Evolutionary conservation across 2,329 filamentous ascomycete genomes (phyloP), one percentile per base, ranked within the genome.

Genomic region (Pyricularia grisea): DNA sequence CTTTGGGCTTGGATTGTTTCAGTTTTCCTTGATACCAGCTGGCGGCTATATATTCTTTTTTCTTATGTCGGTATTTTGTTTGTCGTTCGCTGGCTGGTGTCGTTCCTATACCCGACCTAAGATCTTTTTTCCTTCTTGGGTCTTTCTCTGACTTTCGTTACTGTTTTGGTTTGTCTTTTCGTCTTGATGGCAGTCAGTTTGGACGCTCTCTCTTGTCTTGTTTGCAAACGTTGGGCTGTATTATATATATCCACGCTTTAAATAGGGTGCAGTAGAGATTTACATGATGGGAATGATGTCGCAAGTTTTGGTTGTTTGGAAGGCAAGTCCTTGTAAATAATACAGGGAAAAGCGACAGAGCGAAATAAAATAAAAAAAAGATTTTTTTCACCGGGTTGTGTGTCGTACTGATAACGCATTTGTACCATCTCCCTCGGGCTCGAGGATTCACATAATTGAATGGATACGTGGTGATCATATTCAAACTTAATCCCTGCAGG

Each of bases 1-100:
- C 60, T 66, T 70, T 72, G 42, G 42, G 42, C 42, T 50, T n/a
- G 42, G 42, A 50, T 70, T 70, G 50, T 71, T 71, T 71, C 69
- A 23, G n/a, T 27, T 61, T 61, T 61, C 17, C 58, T 61, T 61
- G 10, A 25, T 61, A 27, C 58, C n/a, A 12, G 58, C 25, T 27
- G 58, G 58, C 58, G 58, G 58, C 58, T 61, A 61, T 61, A 25
- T 27, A 27, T 61, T 25, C 11, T 61, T 61, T 25, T 14, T 25
- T 61, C 31, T 33, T 25, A 27, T 61, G 58, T 61, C 20, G 3
- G 58, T 61, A 4, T 23, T 27, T 61, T 23, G 23, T n/a, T 20
- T 50, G 50, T 58, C 14, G 58, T 61, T 61, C 23, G n/a, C 58
- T 61, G 58, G 58, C 58, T 61, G 58, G 58, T 61, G 58, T 61